Conservation (phyloP, 83 land plant species). For the Diphasiastrum complanatum region DNA sequence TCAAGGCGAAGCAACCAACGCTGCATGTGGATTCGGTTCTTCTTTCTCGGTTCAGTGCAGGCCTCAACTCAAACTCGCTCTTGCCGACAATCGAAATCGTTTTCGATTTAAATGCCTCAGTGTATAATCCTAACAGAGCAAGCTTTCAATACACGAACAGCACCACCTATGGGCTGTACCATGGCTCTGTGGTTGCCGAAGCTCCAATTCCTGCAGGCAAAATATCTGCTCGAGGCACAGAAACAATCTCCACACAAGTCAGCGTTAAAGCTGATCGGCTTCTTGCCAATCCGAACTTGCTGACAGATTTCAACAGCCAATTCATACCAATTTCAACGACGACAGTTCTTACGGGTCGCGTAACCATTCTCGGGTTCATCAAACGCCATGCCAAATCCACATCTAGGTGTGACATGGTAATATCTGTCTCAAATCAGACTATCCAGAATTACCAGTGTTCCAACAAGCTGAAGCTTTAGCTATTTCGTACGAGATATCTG, state of each 20-base stretch:
- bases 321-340: constrained; percentile 10
- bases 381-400: constrained; percentile 24
- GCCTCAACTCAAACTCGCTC: neutral
- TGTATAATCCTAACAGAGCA: constrained; percentile 31
- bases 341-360: constrained; percentile 15
- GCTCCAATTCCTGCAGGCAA: constrained; percentile 23
- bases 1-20: constrained; percentile 51
- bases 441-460: no score
- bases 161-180: constrained; percentile 10
- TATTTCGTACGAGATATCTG: no score
- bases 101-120: constrained; percentile 17
- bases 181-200: constrained; percentile 16
- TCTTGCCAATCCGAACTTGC: constrained; percentile 1
- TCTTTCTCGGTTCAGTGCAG: constrained; percentile 16
- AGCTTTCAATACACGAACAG: constrained; percentile 21
- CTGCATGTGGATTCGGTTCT: constrained; percentile 36
- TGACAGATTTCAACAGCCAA: constrained; percentile 1
- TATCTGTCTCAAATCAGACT: no score
- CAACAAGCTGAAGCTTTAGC: no score
- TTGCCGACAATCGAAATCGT: constrained; percentile 4
- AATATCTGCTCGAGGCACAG: neutral
- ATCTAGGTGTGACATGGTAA: constrained; percentile 16
- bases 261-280: constrained; percentile 4
- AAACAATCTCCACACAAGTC: constrained; percentile 1
- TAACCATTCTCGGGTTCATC: constrained; percentile 18